A percentile compares a stretch with the other conserved stretches of the same genome.
Evolutionary conservation across 2,329 filamentous ascomycete genomes (phyloP).

Genomic region (Penicillium sp.): DNA sequence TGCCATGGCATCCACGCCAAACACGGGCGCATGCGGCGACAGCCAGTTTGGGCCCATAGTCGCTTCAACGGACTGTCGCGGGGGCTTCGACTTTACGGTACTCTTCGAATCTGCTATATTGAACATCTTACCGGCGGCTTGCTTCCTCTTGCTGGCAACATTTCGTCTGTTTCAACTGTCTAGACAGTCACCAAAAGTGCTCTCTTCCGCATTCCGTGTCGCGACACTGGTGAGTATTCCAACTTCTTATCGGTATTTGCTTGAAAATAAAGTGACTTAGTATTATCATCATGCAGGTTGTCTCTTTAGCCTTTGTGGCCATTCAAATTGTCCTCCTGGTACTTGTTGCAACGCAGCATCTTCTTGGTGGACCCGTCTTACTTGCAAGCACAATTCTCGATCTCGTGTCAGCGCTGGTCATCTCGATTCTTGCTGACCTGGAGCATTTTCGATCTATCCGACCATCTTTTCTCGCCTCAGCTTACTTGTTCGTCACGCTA

Average conservation of each 20-base stretch:
- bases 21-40: constrained; percentile 3
- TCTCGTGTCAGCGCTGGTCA: background rate
- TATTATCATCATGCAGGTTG: background rate
- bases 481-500: background rate
- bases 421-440: background rate
- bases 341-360: background rate
- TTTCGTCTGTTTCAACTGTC: constrained; percentile 14
- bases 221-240: constrained; percentile 7
- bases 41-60: constrained; percentile 11
- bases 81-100: constrained; percentile 21
- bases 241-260: background rate
- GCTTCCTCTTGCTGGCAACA: constrained; percentile 9
- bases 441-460: background rate
- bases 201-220: constrained; percentile 6
- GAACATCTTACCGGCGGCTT: constrained; percentile 9
- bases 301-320: background rate
- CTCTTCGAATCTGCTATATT: constrained; percentile 15
- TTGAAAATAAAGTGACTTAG: background rate
- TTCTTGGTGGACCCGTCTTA: background rate
- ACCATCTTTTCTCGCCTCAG: background rate
- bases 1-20: background rate
- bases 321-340: background rate
- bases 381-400: background rate
- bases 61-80: constrained; percentile 8
- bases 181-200: constrained; percentile 12